phyloP scores from a whole-genome alignment of 257 asterid genomes.

The Misopates orontium region DNA sequence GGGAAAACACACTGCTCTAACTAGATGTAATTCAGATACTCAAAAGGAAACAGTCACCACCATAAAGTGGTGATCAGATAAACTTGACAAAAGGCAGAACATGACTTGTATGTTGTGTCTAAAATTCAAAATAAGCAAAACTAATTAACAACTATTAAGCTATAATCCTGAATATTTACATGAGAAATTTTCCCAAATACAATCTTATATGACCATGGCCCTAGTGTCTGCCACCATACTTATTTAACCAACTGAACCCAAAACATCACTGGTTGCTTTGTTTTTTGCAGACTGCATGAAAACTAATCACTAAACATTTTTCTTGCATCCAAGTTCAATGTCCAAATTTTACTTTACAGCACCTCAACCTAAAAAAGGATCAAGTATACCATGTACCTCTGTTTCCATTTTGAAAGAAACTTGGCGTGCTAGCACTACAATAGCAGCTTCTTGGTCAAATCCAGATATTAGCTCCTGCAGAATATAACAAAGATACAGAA shows the following conservation, averaged over 20 bases:
- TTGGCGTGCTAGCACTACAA: conserved; percentile 91
- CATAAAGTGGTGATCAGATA: conserved; percentile 1
- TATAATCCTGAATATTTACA: not conserved
- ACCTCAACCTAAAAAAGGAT: conserved; percentile 24
- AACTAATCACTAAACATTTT: conserved; percentile 15
- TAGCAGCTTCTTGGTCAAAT: conserved; percentile 99
- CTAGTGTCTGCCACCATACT: not conserved
- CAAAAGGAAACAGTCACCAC: too few species aligned
- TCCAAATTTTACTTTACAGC: not conserved
- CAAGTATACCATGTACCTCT: conserved; percentile 77
- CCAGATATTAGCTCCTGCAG: conserved; percentile 88
- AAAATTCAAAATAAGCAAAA: conserved; percentile 8
- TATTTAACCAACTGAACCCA: conserved; percentile 19
- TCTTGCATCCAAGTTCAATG: conserved; percentile 6
- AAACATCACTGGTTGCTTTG: conserved; percentile 19
- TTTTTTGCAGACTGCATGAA: conserved; percentile 19
- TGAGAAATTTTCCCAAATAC: not conserved
- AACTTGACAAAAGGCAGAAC: not conserved
- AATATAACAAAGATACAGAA: conserved; percentile 30
- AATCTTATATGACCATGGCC: conserved; percentile 7
- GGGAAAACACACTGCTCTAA: not conserved
- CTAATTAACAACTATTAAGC: not conserved
- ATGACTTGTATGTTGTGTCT: not conserved
- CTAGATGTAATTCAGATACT: too few species aligned
- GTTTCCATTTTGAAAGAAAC: conserved; percentile 97